These are phyloP conservation scores for Pseudocercospora fijiensis DNA, from an alignment of 2,329 filamentous ascomycete genomes.

Conservation along the genomic window DNA sequence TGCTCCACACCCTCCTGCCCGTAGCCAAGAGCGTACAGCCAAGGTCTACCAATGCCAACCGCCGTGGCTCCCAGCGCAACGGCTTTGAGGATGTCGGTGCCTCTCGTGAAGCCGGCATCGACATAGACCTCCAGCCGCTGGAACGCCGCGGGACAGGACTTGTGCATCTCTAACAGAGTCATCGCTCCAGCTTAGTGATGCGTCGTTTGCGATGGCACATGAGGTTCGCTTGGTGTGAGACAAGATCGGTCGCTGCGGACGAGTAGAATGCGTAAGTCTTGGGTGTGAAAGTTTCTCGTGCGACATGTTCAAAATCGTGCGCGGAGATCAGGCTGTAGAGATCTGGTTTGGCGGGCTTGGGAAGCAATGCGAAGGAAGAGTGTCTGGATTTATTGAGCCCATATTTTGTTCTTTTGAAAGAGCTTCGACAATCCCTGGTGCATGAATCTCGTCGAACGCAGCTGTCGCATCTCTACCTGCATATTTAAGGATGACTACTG, in stretches of 20 bases:
- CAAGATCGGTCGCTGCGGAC: conserved; percentile 51
- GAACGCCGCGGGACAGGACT: conserved; percentile 60
- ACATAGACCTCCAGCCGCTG: conserved; percentile 50
- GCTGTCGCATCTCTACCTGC: conserved; percentile 1
- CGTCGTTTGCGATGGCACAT: conserved; percentile 40
- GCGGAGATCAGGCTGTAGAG: conserved; percentile 49
- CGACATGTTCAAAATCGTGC: conserved; percentile 49
- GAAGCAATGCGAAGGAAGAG: background rate
- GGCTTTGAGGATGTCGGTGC: conserved; percentile 54
- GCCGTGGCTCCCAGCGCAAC: conserved; percentile 57
- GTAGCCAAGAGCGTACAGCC: conserved; percentile 61
- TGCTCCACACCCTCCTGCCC: conserved; percentile 52
- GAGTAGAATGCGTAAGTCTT: conserved; percentile 47
- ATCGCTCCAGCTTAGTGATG: conserved; percentile 58
- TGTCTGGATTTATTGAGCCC: conserved; percentile 9
- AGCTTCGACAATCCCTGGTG: conserved; percentile 1
- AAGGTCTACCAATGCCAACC: conserved; percentile 58
- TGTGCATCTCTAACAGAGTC: conserved; percentile 62
- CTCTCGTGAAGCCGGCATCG: conserved; percentile 53
- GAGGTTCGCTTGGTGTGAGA: conserved; percentile 45
- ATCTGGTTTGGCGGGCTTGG: conserved; percentile 44
- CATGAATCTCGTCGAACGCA: conserved; percentile 5
- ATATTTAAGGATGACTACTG: background rate
- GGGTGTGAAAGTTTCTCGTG: conserved; percentile 34
- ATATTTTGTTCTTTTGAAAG: conserved; percentile 8